Percentiles rank a stretch among this genome's conserved stretches.
Conservation (phyloP, 345 rosid species). For the Citrus sp. region DNA sequence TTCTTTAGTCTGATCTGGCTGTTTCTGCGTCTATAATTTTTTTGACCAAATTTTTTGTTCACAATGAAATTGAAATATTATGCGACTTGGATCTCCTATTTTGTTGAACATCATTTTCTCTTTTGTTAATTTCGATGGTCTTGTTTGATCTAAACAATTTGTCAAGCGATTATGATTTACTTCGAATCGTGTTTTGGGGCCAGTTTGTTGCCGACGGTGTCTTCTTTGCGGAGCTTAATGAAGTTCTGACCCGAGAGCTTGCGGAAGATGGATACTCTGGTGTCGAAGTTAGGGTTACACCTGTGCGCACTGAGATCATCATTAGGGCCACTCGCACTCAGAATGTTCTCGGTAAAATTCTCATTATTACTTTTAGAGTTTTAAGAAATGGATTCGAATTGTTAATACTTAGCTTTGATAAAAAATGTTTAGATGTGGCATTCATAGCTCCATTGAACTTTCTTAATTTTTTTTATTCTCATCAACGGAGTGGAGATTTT, state of each 20-base stretch:
- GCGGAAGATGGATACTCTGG: constrained; percentile 95
- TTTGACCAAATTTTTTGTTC: background rate
- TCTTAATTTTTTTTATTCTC: too few species aligned
- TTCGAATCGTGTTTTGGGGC: background rate
- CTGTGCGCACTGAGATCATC: constrained; percentile 87
- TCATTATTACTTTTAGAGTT: background rate
- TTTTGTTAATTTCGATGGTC: background rate
- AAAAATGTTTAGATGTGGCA: too few species aligned
- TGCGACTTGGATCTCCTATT: background rate
- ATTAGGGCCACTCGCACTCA: constrained; percentile 91
- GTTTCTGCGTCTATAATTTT: background rate
- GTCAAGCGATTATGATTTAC: background rate
- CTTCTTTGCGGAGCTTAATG: constrained; percentile 76
- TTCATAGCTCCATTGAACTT: too few species aligned
- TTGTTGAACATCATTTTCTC: background rate
- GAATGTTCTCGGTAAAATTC: constrained; percentile 66
- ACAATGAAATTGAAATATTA: too few species aligned
- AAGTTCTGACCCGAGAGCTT: constrained; percentile 69
- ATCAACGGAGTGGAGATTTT: too few species aligned
- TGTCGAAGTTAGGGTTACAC: constrained; percentile 84
- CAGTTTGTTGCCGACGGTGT: constrained; percentile 88
- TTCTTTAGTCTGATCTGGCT: background rate
- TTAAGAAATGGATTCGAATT: too few species aligned
- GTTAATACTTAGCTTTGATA: too few species aligned
- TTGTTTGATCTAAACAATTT: background rate